Base-by-base conservation (phyloP, 441 rosid species). In the Jatropha podagrica region DNA sequence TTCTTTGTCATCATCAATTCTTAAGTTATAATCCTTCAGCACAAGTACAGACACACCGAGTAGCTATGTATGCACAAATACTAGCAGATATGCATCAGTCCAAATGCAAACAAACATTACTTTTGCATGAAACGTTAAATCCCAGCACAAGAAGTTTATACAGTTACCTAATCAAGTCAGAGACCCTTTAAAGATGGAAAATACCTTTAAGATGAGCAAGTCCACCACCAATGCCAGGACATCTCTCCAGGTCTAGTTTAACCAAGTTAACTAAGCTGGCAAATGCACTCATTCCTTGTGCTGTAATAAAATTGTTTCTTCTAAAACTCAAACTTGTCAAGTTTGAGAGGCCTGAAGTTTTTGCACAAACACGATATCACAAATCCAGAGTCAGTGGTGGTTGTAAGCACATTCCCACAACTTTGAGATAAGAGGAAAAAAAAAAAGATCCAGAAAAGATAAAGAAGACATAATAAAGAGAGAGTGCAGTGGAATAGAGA, bases 221-320 rank as follows among this genome's bases (percentile, higher is more conserved):
- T 12, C 99, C 97, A 41, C 91, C 93, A 7, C 86, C 81, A 81
- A 95, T 88, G 49, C 91, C 86, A 49, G 91, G 93, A 73, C 99
- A 95, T 81, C 94, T 88, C 84, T 93, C 98, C 81, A 95, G 85
- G 83, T 95, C 97, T 85, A 95, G 69, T 75, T 89, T 87, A 82
- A 72, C 80, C 88, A 95, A 83, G 86, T 95, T 90, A 70, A 86
- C 85, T 75, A 93, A 91, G 77, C 84, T 84, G 79, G 96, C 71
- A 44, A 95, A 85, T 49, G 86, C 90, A 44, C 62, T 81, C 95
- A 93, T 83, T 77, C 98, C 98, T 51, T 85, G 74, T 0, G 94
- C 90, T 51, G 96, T 86, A 81, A 95, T 85, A 17, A 86, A 83
- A 76, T 77, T 75, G 75, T 89, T 93, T 60, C 89, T 88, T 82